A percentile compares a stretch with the other conserved stretches of the same genome.
These are phyloP conservation scores for Alternaria triticimaculans DNA, from an alignment of 2,329 filamentous ascomycete species.

Conservation along the genomic window DNA sequence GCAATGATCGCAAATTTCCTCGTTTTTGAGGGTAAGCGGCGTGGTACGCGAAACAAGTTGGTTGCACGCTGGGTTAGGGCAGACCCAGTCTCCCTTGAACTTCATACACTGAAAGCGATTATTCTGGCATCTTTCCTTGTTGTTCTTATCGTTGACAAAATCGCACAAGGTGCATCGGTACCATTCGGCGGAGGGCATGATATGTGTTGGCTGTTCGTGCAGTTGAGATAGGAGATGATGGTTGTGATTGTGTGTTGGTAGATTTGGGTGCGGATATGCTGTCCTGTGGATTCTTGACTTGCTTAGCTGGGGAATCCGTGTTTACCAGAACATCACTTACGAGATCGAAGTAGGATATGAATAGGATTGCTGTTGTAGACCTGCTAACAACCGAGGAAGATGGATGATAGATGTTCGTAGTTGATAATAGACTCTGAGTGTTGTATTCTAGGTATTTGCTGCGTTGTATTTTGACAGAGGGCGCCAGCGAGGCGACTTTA, in stretches of 20 bases:
- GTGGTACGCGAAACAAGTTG: too few species aligned
- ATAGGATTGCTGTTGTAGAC: neutral
- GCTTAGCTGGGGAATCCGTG: accelerated
- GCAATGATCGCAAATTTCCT: too few species aligned
- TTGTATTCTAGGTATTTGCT: neutral
- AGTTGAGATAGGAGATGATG: neutral
- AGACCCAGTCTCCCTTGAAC: neutral
- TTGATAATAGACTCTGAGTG: neutral
- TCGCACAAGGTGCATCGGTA: neutral
- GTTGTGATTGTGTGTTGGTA: neutral
- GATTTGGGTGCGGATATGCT: neutral
- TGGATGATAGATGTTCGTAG: neutral
- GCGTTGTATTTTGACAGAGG: neutral
- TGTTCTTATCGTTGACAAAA: neutral
- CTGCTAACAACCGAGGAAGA: neutral
- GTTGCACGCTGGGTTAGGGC: too few species aligned
- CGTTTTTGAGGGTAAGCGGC: too few species aligned
- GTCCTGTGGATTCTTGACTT: neutral
- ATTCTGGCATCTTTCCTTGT: neutral
- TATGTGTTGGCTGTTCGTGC: neutral
- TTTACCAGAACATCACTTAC: neutral
- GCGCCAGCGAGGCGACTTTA: too few species aligned
- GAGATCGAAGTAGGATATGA: neutral
- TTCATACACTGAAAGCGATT: neutral
- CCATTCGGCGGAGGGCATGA: neutral